A percentile compares a stretch with the other conserved stretches of the same genome.
phyloP scores from a whole-genome alignment of 1,284 basidiomycete species.

The Stygiomarasmius scandens region DNA sequence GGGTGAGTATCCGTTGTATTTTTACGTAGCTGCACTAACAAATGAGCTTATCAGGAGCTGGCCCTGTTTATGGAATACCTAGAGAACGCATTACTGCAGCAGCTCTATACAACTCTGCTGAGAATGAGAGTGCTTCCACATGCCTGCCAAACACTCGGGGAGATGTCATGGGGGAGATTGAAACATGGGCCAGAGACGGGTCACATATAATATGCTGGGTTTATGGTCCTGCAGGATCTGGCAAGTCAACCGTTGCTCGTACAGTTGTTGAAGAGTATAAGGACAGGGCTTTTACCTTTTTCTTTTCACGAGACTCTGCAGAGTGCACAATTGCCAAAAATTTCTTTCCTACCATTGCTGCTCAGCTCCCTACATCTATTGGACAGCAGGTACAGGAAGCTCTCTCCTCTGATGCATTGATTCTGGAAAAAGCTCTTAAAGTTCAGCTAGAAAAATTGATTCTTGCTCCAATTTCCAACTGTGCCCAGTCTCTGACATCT shows the following conservation, averaged over 20 bases:
- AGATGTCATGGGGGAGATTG: constrained; percentile 17
- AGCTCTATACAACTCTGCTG: not conserved
- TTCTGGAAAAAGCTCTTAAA: not conserved
- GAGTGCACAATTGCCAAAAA: not conserved
- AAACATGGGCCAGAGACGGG: constrained; percentile 14
- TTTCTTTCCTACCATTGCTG: constrained; percentile 6
- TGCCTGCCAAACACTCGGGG: constrained; percentile 20
- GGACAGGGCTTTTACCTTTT: constrained; percentile 13
- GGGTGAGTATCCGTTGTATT: not conserved
- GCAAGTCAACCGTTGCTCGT: constrained; percentile 24
- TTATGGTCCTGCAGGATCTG: constrained; percentile 17
- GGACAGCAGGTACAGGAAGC: not conserved
- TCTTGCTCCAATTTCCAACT: not conserved
- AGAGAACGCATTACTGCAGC: not conserved
- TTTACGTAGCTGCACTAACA: not conserved
- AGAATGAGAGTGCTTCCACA: constrained; percentile 3
- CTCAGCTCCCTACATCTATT: not conserved
- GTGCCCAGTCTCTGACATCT: not conserved
- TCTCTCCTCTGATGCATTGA: not conserved
- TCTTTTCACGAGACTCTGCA: constrained; percentile 7
- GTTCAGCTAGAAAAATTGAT: constrained; percentile 1
- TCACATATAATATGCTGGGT: constrained; percentile 12
- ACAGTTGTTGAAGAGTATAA: constrained; percentile 18
- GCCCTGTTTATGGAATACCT: constrained; percentile 6
- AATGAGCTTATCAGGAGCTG: not conserved